Base-by-base conservation (phyloP, 129 eudicot genomes). In the Kitagawia praeruptora region DNA sequence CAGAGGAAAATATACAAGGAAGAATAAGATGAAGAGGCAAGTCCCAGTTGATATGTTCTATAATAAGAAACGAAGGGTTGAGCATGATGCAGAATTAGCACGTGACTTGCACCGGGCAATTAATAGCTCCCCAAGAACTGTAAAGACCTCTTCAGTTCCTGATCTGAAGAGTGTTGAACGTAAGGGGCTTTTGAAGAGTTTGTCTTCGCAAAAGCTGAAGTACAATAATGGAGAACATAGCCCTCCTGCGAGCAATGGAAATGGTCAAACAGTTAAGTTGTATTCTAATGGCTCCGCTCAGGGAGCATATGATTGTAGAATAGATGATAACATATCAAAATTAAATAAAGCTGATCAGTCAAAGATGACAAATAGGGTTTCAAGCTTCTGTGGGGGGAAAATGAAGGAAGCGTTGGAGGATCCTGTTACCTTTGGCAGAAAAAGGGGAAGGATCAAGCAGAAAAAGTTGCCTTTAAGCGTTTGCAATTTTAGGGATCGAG, bases 381-480 rank as follows among this genome's bases (percentile, higher is more conserved):
- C 75, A 74, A 76, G 69, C 18, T 76, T 63, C 72, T 44, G 56
- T 82, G n/a, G 85, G 85, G 85, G 83, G 53, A 41, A 87, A 91
- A 83, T 38, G 42, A 67, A 76, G 78, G 95, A 89, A 53, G 28
- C 80, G 1, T 48, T 49, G 77, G 93, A 91, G 44, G 94, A 86
- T 83, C 75, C 78, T 6, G 49, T 72, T 78, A 77, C 76, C 76
- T 47, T 51, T 25, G 89, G 93, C 83, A 89, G 87, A 77, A 93
- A 93, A 86, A 91, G 90, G 72, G 97, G 96, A 69, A 91, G 90
- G 84, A 86, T 89, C 70, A 93, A 91, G 85, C 98, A 93, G 82
- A 93, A 91, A 87, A 93, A 88, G 83, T 80, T 93, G 80, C 91
- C 92, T 0, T 84, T 93, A 83, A 93, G 98, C 82, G 83, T 91